Base-by-base conservation (phyloP, 2,329 filamentous ascomycete genomes). In the Phyllosticta paracitricarpa region DNA sequence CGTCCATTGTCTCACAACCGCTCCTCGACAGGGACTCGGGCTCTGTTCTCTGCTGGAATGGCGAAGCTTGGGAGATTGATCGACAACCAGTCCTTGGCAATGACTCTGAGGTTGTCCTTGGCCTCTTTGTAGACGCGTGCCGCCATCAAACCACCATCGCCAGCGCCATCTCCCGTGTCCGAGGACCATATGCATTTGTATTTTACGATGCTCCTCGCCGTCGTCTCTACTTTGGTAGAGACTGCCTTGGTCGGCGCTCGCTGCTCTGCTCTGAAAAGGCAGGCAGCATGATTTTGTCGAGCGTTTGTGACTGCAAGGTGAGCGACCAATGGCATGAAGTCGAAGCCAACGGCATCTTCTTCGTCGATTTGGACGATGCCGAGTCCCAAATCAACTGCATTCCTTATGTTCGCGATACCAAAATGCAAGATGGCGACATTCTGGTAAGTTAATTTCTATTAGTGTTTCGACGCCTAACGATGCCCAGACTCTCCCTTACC, bases 31-130 rank as follows among this genome's bases (percentile, higher is more conserved):
- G 70, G 2, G 64, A 67, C 0, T 81, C 81, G 0, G 79, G 81
- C 3, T 90, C 87, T 0, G 78, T 89, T 0, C 79, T 99, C 2
- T 97, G 93, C 80, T 99, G 94, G 94, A 99, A 99, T 70, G 94
- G 94, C 53, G 94, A 99, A 72, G 93, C 91, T 1, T 99, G 94
- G 94, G 87, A 82, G 62, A 80, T 96, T 57, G 75, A 74, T 8
- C 81, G 80, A 35, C 67, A 80, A 9, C 68, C 72, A 1, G 78
- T 96, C n/a, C 62, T 69, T 51, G 89, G 85, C 62, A 97, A 96
- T 70, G 94, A 99, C 74, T 89, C 89, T 2, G 81, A 87, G 68
- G 75, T 78, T 6, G 78, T 97, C 19, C 86, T 93, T 68, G 69
- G 79, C 35, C 69, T 82, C 48, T 78, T 96, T 56, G 68, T 80